Evolutionary conservation across 441 rosid genomes (phyloP), one percentile per base, ranked within the genome.

Genomic region (Manihot esculenta): DNA sequence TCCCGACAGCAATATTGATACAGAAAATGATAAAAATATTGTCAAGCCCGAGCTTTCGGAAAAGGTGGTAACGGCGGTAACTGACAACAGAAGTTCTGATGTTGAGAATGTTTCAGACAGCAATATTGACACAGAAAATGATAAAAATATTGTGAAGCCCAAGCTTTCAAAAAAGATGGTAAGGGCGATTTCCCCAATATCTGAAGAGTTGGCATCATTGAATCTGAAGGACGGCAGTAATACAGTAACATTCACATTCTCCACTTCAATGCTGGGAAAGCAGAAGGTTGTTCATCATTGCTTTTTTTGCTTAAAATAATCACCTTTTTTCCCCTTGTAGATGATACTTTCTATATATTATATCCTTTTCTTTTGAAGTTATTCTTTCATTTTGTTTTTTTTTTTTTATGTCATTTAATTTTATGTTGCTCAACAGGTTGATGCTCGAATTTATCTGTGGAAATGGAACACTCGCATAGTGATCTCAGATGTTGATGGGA

Each of bases 401-500:
- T 54, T n/a, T 42, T 44, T 21, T 18, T 9, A 27, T 24, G 54
- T 76, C 49, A 47, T 61, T 70, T 50, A 8, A 53, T 58, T 26
- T 67, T 47, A 10, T 60, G 63, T 62, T 56, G 35, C 73, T 65
- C 15, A 68, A 68, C 87, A 93, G 99, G 97, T 96, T 74, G 97
- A 96, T 60, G 97, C 98, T 10, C 85, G 94, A 72, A 93, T 96
- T 57, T 93, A 82, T 86, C 80, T 89, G 75, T 96, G 98, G 99
- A 96, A 91, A 78, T 96, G 98, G 98, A 85, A 90, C 82, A 74
- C 92, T 67, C 91, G 87, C 42, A 84, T 95, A 68, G 97, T 95
- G 66, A 83, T 95, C 78, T 91, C 98, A 24, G 98, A 96, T 85
- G 99, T 95, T 69, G 99, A 95, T 80, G 99, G 99, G 76, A 95